These are phyloP conservation scores for Crithidia acanthocephali DNA, from an alignment of 208 protist species.

Conservation along the genomic window DNA sequence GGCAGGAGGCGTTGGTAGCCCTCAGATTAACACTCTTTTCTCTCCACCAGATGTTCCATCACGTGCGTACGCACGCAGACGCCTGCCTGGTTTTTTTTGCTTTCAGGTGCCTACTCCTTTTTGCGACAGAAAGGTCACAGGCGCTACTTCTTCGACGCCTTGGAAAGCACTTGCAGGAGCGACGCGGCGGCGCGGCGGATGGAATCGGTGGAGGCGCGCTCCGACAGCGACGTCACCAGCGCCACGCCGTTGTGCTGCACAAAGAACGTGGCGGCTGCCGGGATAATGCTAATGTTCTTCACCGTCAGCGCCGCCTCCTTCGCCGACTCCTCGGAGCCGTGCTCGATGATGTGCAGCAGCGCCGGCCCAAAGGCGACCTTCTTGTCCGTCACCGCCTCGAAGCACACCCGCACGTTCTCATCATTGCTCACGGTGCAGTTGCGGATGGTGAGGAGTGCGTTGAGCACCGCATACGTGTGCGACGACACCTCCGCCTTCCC, in stretches of 20 bases:
- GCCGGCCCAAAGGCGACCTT: constrained; percentile 46
- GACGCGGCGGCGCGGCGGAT: constrained; percentile 63
- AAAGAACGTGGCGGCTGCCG: constrained; percentile 55
- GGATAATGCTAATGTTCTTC: constrained; percentile 78
- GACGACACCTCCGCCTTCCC: constrained; percentile 41
- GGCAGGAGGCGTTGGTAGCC: no score
- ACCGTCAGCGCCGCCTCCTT: constrained; percentile 84
- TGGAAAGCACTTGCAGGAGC: constrained; percentile 68
- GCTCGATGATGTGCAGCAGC: constrained; percentile 79
- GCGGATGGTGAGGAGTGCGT: constrained; percentile 79
- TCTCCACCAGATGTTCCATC: no score
- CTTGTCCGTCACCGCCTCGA: constrained; percentile 33
- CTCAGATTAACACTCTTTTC: no score
- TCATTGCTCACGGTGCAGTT: constrained; percentile 83
- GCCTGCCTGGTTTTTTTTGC: no score
- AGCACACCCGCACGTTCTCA: constrained; percentile 59
- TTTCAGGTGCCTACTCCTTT: no score
- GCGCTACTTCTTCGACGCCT: constrained; percentile 25
- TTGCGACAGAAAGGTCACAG: no score
- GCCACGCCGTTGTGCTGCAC: constrained; percentile 48
- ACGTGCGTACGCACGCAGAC: no score
- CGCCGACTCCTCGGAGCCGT: constrained; percentile 87
- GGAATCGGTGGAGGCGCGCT: constrained; percentile 69
- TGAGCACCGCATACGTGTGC: constrained; percentile 76
- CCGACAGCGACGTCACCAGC: constrained; percentile 55